phyloP scores from a whole-genome alignment of 768 basidiomycete species.

The Termitomyces sp. region DNA sequence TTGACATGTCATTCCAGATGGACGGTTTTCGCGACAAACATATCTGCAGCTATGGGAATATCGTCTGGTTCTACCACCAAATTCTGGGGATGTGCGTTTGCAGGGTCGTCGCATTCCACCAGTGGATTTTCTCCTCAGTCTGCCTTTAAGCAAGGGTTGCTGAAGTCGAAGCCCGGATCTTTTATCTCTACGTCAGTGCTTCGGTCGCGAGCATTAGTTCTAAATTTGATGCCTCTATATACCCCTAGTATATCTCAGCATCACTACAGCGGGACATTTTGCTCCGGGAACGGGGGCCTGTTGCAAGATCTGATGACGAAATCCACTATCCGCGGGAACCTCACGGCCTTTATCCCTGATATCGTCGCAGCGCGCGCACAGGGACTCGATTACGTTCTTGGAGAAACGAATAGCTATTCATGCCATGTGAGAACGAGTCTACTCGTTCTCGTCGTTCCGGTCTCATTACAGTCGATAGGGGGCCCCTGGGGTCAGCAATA shows the following conservation, averaged over 20 bases:
- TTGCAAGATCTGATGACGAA: constrained; percentile 68
- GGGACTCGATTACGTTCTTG: constrained; percentile 58
- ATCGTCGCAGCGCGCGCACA: constrained; percentile 43
- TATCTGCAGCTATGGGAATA: constrained; percentile 37
- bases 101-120: constrained; percentile 41
- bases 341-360: constrained; percentile 48
- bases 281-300: constrained; percentile 47
- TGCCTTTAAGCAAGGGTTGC: constrained; percentile 48
- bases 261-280: constrained; percentile 59
- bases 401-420: constrained; percentile 55
- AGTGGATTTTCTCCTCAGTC: constrained; percentile 59
- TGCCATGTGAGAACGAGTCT: constrained; percentile 30
- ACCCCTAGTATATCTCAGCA: constrained; percentile 49
- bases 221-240: not conserved
- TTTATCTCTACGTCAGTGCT: constrained; percentile 48
- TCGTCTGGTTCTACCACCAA: constrained; percentile 33
- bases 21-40: constrained; percentile 40
- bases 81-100: constrained; percentile 49
- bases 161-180: constrained; percentile 38
- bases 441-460: not conserved
- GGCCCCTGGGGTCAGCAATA: constrained; percentile 58
- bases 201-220: not conserved
- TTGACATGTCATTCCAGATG: not conserved
- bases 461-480: constrained; percentile 25
- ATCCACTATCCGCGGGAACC: constrained; percentile 49